Conservation (phyloP, 2,329 filamentous ascomycete species). For the Fusarium cyanostomum region DNA sequence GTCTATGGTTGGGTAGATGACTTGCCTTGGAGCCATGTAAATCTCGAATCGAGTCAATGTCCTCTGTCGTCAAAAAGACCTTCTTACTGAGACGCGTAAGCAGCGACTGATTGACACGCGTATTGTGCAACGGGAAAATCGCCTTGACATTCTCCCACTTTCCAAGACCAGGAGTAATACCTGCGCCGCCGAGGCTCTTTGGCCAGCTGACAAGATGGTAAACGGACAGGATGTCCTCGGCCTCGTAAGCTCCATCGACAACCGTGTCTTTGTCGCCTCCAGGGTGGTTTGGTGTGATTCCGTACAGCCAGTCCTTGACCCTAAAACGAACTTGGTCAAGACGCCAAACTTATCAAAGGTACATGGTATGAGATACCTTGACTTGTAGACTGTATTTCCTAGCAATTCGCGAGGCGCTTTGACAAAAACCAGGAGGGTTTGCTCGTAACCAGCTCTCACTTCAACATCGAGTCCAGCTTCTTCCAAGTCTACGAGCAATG, state of each 20-base stretch:
- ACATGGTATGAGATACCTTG: conserved; percentile 57
- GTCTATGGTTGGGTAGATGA: accelerated
- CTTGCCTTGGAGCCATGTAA: conserved; percentile 67
- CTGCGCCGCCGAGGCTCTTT: conserved; percentile 68
- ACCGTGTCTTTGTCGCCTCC: conserved; percentile 61
- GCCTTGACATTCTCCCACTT: conserved; percentile 69
- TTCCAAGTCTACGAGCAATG: conserved; percentile 66
- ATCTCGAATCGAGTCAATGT: conserved; percentile 69
- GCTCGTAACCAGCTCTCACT: conserved; percentile 75
- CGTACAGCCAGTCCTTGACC: conserved; percentile 79
- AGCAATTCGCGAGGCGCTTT: conserved; percentile 70
- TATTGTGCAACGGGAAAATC: conserved; percentile 71
- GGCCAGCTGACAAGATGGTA: conserved; percentile 72
- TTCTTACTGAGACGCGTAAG: conserved; percentile 65
- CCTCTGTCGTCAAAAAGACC: conserved; percentile 58
- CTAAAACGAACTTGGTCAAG: conserved; percentile 49
- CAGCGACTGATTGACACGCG: conserved; percentile 63
- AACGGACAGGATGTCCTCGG: conserved; percentile 75
- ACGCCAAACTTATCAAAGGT: accelerated
- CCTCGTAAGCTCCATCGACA: conserved; percentile 62
- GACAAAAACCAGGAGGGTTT: conserved; percentile 73
- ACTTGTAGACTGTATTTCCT: conserved; percentile 73
- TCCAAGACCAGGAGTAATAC: conserved; percentile 65
- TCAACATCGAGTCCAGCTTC: conserved; percentile 74
- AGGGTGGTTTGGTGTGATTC: conserved; percentile 72